These are phyloP conservation scores for Umbelopsis vinacea DNA, from an alignment of 192 early-diverging fungal genomes.

Conservation along the genomic window DNA sequence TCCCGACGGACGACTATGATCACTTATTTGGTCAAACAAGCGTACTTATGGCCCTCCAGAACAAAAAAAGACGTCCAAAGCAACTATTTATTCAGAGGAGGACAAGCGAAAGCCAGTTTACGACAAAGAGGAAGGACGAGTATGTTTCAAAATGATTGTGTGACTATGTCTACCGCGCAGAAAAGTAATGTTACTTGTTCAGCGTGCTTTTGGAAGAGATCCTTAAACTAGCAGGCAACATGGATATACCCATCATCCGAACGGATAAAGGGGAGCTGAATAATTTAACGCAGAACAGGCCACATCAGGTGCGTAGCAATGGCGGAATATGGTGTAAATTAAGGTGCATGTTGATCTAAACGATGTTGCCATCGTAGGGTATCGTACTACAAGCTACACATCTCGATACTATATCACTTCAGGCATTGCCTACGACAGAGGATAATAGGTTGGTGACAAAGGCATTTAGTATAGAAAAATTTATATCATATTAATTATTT, in stretches of 20 bases:
- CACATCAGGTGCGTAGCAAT: constrained; percentile 50
- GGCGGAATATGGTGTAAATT: not conserved
- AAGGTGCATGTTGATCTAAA: not conserved
- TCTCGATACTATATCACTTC: constrained; percentile 28
- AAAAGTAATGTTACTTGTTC: not conserved
- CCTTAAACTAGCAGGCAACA: not conserved
- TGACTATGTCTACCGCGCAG: not conserved
- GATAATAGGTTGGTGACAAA: constrained; percentile 11
- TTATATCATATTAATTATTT: constrained; percentile 24
- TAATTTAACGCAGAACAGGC: constrained; percentile 48
- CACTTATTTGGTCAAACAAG: constrained; percentile 35
- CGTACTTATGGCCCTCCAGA: constrained; percentile 25
- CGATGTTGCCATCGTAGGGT: constrained; percentile 33
- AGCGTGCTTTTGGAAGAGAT: constrained; percentile 20
- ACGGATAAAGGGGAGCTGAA: constrained; percentile 51
- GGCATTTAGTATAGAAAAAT: not conserved
- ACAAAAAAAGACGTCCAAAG: constrained; percentile 23
- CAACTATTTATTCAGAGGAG: constrained; percentile 18
- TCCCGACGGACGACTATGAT: constrained; percentile 5
- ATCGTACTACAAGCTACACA: constrained; percentile 52
- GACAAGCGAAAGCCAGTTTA: not conserved
- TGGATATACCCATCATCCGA: constrained; percentile 29
- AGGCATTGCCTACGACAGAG: not conserved
- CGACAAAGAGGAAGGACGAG: constrained; percentile 19
- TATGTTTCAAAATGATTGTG: not conserved